Percentiles rank a stretch among this genome's conserved stretches.
These are phyloP conservation scores for Herpetospermum pedunculosum DNA, from an alignment of 306 rosid genomes.

Conservation along the genomic window DNA sequence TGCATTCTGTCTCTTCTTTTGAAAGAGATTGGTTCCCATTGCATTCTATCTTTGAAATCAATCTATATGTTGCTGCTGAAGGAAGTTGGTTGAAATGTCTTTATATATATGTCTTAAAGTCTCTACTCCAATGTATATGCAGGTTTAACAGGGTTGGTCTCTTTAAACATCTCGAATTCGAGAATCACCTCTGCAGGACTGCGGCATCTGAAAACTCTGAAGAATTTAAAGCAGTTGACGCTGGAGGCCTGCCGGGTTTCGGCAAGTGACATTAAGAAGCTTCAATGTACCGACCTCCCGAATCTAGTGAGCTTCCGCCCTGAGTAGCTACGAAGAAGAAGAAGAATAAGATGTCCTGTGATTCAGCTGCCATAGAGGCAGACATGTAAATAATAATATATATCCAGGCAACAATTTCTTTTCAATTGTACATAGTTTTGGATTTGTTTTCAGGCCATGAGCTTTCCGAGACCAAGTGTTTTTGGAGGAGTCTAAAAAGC, in stretches of 20 bases:
- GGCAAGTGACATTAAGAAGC: conserved; percentile 59
- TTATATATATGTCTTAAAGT: background rate
- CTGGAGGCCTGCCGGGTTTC: conserved; percentile 82
- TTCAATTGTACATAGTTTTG: conserved; percentile 9
- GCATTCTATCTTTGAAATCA: background rate
- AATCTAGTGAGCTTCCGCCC: conserved; percentile 85
- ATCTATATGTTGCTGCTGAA: background rate
- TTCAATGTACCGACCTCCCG: conserved; percentile 57
- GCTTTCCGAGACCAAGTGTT: background rate
- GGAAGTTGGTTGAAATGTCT: background rate
- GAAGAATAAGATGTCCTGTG: background rate
- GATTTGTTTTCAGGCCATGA: conserved; percentile 3
- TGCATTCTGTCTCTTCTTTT: background rate
- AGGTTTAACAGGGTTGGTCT: conserved; percentile 69
- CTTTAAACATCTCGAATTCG: conserved; percentile 65
- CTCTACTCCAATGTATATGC: conserved; percentile 24
- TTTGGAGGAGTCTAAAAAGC: conserved; percentile 6
- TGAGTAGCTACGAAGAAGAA: conserved; percentile 26
- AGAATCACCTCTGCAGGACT: conserved; percentile 61
- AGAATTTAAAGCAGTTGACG: conserved; percentile 72
- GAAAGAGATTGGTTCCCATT: background rate
- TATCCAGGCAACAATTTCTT: background rate
- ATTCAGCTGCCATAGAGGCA: conserved; percentile 3
- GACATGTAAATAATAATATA: conserved; percentile 12
- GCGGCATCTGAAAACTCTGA: conserved; percentile 60